phyloP scores from a whole-genome alignment of 2,329 filamentous ascomycete genomes.

The Cladophialophora immunda region DNA sequence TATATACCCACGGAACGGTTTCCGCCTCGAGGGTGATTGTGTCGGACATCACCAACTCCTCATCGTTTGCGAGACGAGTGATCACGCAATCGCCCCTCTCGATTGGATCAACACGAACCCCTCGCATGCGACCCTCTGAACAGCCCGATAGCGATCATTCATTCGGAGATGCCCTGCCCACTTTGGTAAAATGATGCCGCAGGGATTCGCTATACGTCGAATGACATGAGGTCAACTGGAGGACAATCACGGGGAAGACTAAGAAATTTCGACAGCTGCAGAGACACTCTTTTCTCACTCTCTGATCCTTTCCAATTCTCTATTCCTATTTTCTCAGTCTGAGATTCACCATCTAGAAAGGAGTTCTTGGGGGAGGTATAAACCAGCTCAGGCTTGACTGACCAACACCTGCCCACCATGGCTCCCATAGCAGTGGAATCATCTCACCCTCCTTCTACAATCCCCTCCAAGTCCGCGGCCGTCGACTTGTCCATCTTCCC shows the following conservation, averaged over 20 bases:
- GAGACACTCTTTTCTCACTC: not conserved
- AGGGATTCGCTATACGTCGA: conserved; percentile 10
- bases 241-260: not conserved
- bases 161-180: conserved; percentile 24
- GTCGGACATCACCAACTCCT: conserved; percentile 18
- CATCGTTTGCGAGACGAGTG: not conserved
- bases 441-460: conserved; percentile 9
- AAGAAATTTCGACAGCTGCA: not conserved
- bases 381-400: no score
- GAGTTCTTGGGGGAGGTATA: not conserved
- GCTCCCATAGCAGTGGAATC: conserved; percentile 32
- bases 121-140: conserved; percentile 9
- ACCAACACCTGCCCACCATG: conserved; percentile 13
- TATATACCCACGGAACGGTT: conserved; percentile 3
- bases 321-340: not conserved
- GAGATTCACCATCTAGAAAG: not conserved
- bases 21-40: not conserved
- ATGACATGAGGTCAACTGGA: conserved; percentile 13
- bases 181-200: not conserved
- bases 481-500: conserved; percentile 58
- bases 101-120: conserved; percentile 30
- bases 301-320: not conserved
- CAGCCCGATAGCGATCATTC: not conserved
- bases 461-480: conserved; percentile 5
- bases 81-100: conserved; percentile 38